Base-by-base conservation (phyloP, 495 filamentous ascomycete genomes). In the Aspergillus carlsbadensis region DNA sequence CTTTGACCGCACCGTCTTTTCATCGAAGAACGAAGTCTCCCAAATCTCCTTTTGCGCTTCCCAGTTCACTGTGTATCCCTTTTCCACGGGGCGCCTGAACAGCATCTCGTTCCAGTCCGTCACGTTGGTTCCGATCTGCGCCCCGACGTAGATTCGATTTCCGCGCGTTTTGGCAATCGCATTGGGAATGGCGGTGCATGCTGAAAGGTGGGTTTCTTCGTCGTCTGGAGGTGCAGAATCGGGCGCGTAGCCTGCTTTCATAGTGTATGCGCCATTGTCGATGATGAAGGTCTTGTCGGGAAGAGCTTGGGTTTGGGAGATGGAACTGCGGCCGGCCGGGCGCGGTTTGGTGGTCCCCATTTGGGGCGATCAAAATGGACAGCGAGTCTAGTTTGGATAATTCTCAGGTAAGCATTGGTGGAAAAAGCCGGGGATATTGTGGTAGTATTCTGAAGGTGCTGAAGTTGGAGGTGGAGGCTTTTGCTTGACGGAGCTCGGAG, bases 21-120 rank as follows among this genome's bases (percentile, higher is more conserved):
- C 79, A 59, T 91, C 87, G 61, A 96, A 85, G 69, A 98, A 96
- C 29, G 89, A 83, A 61, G 85, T 84, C 62, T 97, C 92, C 94
- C 94, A 99, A 10, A 98, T 92, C 61, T 94, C 92, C 69, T 88
- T 92, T 77, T 99, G 85, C 0, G 87, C 88, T 68, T 98, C 95
- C 94, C 94, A 99, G 64, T 96, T 98, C 44, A 96, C 91, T 35
- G 96, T 78, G 67, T 88, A 97, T 26, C 94, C 94, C 71, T 94
- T 96, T 74, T 99, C 94, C 18, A 98, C 88, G 0, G 94, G 94
- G 11, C 94, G 83, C 34, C 92, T 84, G 63, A 96, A 96, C 13
- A 80, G 79, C 56, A 94, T 85, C 65, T 96, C 92, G 54, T 91
- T 92, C 77, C 92, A 96, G 67, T 98, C 92, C 45, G 77, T 85